These are phyloP conservation scores for Fusarium armeniacum DNA, from an alignment of 2,329 filamentous ascomycete species.

Conservation along the genomic window DNA sequence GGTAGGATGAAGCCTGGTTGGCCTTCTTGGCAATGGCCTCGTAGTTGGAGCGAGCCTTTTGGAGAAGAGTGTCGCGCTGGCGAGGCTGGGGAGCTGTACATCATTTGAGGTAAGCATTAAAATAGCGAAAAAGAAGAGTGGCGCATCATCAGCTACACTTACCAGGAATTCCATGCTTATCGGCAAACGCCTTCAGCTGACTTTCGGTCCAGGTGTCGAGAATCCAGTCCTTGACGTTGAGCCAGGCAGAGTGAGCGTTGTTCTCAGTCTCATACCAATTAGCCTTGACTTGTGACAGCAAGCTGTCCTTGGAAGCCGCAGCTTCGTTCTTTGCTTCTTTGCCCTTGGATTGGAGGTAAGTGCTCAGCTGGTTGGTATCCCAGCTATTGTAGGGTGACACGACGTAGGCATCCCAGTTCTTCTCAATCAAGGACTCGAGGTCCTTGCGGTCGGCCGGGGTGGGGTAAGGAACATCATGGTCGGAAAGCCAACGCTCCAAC, in stretches of 20 bases:
- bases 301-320: slow-evolving; percentile 75
- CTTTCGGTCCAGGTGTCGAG: slow-evolving; percentile 96
- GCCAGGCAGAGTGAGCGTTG: slow-evolving; percentile 78
- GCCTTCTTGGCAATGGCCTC: slow-evolving; percentile 79
- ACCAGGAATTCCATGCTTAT: slow-evolving; percentile 86
- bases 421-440: slow-evolving; percentile 89
- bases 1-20: slow-evolving; percentile 86
- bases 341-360: slow-evolving; percentile 79
- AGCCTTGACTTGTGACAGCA: slow-evolving; percentile 77
- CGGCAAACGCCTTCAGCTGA: slow-evolving; percentile 91
- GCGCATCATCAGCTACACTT: slow-evolving; percentile 35
- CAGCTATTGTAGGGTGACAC: slow-evolving; percentile 81
- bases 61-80: slow-evolving; percentile 84
- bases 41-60: slow-evolving; percentile 84
- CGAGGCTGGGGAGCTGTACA: slow-evolving; percentile 81
- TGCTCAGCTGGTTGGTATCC: slow-evolving; percentile 76
- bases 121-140: too few species aligned
- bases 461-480: slow-evolving; percentile 93
- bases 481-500: slow-evolving; percentile 95
- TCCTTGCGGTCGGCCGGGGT: slow-evolving; percentile 91
- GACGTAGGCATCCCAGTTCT: slow-evolving; percentile 87
- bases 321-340: slow-evolving; percentile 76
- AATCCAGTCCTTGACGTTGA: slow-evolving; percentile 87
- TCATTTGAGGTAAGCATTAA: background rate
- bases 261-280: slow-evolving; percentile 86